phyloP scores from a whole-genome alignment of 176 grass and related monocot species.

The Phoenix roebelenii region DNA sequence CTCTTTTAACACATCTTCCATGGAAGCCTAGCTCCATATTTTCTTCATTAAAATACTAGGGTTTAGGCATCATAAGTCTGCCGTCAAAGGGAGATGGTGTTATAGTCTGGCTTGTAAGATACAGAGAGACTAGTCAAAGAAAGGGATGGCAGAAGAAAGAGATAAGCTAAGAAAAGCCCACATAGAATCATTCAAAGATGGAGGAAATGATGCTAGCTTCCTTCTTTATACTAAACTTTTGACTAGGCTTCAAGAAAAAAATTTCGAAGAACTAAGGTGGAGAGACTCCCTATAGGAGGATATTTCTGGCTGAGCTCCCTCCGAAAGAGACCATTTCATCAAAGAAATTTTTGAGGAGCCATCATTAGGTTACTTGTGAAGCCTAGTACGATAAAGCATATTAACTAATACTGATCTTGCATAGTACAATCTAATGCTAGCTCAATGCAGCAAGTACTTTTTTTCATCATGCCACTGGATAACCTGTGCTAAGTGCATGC shows the following conservation, averaged over 20 bases:
- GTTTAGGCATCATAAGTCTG: neutral
- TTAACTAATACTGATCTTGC: no score
- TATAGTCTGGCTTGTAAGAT: conserved; percentile 12
- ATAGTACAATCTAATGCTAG: no score
- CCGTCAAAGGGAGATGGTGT: conserved; percentile 23
- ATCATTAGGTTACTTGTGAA: no score
- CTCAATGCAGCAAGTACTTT: no score
- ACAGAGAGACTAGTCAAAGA: conserved; percentile 17
- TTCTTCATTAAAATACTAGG: conserved; percentile 6
- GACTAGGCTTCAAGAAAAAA: neutral
- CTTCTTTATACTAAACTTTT: conserved; percentile 5
- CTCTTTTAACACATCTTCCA: conserved; percentile 3
- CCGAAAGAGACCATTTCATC: no score
- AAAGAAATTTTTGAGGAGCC: no score
- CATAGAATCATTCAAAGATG: neutral
- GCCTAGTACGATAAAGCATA: no score
- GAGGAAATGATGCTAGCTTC: conserved; percentile 1
- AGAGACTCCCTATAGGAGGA: no score
- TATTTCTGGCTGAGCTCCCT: no score
- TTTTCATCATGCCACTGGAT: no score
- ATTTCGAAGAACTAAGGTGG: no score
- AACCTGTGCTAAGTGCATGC: no score
- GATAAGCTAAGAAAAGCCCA: neutral
- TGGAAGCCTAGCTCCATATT: conserved; percentile 8
- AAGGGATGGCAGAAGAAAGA: neutral